Percentiles rank a stretch among this genome's conserved stretches.
Conservation (phyloP, 1,284 basidiomycete species). For the Inonotus obliquus region DNA sequence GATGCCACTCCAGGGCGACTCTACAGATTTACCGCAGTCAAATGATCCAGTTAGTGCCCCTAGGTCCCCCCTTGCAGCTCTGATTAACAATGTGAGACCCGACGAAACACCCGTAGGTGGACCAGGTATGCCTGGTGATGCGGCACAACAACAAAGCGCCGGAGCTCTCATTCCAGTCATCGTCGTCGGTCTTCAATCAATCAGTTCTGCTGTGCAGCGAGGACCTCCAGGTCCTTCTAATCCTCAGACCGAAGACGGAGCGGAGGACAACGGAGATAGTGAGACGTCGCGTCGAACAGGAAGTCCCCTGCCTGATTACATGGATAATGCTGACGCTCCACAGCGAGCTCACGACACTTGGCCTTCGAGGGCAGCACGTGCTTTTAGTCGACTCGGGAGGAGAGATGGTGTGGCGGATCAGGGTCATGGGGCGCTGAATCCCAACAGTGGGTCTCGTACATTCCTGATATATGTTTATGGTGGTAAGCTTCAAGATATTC, state of each 20-base stretch:
- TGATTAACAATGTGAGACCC: not conserved
- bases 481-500: constrained; percentile 36
- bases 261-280: not conserved
- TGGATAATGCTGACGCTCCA: not conserved
- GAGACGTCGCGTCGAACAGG: not conserved
- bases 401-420: constrained; percentile 21
- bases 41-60: not conserved
- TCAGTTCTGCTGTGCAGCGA: constrained; percentile 25
- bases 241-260: not conserved
- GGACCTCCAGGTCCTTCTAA: not conserved
- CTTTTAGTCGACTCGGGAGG: constrained; percentile 18
- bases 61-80: not conserved
- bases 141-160: constrained; percentile 21
- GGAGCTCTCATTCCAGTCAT: constrained; percentile 71
- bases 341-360: constrained; percentile 1
- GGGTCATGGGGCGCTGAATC: constrained; percentile 24
- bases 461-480: constrained; percentile 82
- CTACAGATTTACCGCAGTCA: constrained; percentile 4
- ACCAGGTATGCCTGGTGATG: constrained; percentile 10
- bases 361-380: constrained; percentile 15
- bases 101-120: constrained; percentile 7
- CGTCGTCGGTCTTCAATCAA: constrained; percentile 73
- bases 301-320: not conserved
- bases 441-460: constrained; percentile 54
- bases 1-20: constrained; percentile 27